phyloP scores from a whole-genome alignment of 1,284 basidiomycete genomes.

The Ustilago lituana region DNA sequence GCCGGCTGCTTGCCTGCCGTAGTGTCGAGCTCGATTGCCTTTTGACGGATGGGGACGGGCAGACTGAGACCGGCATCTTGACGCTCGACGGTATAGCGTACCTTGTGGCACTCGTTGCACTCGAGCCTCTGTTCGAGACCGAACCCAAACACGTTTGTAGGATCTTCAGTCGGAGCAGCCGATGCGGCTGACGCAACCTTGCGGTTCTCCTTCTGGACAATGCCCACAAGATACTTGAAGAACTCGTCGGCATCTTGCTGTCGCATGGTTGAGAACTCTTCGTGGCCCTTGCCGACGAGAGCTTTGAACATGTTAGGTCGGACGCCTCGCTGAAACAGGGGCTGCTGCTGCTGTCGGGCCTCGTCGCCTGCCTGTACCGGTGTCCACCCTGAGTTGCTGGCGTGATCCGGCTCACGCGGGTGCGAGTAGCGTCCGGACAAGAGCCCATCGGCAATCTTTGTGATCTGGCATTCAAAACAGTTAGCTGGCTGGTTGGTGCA shows the following conservation, averaged over 20 bases:
- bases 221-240: slow-evolving; percentile 81
- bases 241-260: slow-evolving; percentile 99
- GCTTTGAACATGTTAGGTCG: slow-evolving; percentile 86
- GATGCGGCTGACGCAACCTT: slow-evolving; percentile 13
- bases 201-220: slow-evolving; percentile 71
- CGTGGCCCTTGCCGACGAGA: slow-evolving; percentile 89
- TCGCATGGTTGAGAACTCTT: slow-evolving; percentile 94
- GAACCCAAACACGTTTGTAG: slow-evolving; percentile 82
- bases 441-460: slow-evolving; percentile 90
- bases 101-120: slow-evolving; percentile 82
- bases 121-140: slow-evolving; percentile 73
- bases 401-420: slow-evolving; percentile 69
- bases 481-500: slow-evolving; percentile 80
- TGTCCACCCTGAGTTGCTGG: slow-evolving; percentile 11
- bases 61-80: slow-evolving; percentile 80
- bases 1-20: slow-evolving; percentile 69
- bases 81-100: slow-evolving; percentile 84
- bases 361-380: slow-evolving; percentile 4
- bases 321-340: slow-evolving; percentile 83
- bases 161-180: slow-evolving; percentile 57
- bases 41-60: slow-evolving; percentile 73
- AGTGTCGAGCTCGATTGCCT: slow-evolving; percentile 1
- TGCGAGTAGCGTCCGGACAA: slow-evolving; percentile 89
- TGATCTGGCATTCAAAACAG: slow-evolving; percentile 94
- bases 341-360: slow-evolving; percentile 22